phyloP scores from a whole-genome alignment of 163 green algal genomes.

The Picocystis sp. region DNA sequence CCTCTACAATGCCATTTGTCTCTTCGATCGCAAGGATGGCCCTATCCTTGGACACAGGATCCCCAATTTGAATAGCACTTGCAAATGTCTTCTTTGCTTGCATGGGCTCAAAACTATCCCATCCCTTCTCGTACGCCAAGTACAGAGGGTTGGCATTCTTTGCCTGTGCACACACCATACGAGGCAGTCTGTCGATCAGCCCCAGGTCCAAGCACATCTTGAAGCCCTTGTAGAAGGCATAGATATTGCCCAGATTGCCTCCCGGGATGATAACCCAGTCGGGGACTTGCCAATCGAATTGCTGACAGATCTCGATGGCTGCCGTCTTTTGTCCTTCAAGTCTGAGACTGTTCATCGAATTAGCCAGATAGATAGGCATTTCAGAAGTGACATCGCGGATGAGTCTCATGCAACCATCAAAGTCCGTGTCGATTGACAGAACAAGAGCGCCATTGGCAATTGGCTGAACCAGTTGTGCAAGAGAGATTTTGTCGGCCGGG shows the following conservation, averaged over 20 bases:
- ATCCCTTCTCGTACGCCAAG: constrained; percentile 66
- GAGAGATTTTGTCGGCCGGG: constrained; percentile 85
- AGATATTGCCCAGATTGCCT: constrained; percentile 98
- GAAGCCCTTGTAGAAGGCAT: constrained; percentile 99
- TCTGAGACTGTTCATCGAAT: constrained; percentile 94
- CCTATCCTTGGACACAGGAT: constrained; percentile 93
- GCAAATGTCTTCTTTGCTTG: constrained; percentile 92
- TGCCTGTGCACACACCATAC: constrained; percentile 81
- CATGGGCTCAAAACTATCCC: constrained; percentile 63
- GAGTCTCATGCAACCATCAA: constrained; percentile 98
- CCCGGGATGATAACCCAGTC: constrained; percentile 99
- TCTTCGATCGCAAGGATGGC: constrained; percentile 76
- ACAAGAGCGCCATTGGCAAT: constrained; percentile 97
- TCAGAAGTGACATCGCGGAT: constrained; percentile 84
- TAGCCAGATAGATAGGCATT: constrained; percentile 97
- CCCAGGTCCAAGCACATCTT: constrained; percentile 90
- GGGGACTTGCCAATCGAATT: constrained; percentile 95
- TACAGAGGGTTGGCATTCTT: constrained; percentile 95
- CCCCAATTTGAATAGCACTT: constrained; percentile 95
- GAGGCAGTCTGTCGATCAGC: constrained; percentile 72
- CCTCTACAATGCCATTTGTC: constrained; percentile 78
- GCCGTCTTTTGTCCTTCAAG: constrained; percentile 98
- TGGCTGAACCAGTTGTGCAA: constrained; percentile 91
- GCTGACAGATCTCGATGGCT: constrained; percentile 97
- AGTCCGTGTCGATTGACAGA: constrained; percentile 97